phyloP scores from a whole-genome alignment of 208 protist species.

The Acanthamoeba divionensis region DNA sequence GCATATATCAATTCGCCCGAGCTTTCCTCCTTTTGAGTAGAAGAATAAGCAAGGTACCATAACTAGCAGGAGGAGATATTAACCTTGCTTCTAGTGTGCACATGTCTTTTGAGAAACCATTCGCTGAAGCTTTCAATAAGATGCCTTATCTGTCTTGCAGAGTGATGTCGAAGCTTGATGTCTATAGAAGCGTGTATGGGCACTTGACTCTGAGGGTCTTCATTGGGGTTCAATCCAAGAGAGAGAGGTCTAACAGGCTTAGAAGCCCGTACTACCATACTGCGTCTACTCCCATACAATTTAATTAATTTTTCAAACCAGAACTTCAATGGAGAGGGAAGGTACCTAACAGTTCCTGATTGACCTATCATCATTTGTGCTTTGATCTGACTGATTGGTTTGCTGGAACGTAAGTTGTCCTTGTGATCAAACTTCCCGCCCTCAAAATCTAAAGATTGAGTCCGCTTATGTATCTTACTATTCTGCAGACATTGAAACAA shows the following conservation, averaged over 20 bases:
- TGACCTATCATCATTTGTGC: neutral
- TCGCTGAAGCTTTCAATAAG: neutral
- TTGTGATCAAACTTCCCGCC: neutral
- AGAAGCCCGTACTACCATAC: neutral
- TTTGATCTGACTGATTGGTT: neutral
- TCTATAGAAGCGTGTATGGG: neutral
- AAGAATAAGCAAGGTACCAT: neutral
- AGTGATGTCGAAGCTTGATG: neutral
- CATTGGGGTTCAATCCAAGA: neutral
- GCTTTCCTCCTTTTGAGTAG: neutral
- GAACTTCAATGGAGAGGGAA: neutral
- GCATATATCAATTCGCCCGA: neutral
- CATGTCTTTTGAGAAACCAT: constrained; percentile 18
- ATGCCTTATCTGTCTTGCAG: neutral
- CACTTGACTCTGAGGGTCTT: neutral
- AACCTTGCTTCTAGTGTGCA: neutral
- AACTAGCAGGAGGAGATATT: neutral
- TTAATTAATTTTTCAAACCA: neutral
- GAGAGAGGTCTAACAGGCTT: neutral
- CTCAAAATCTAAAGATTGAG: neutral
- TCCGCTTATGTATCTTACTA: too few species aligned
- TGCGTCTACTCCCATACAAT: neutral
- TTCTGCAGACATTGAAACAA: too few species aligned
- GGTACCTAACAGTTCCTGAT: neutral
- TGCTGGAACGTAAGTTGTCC: neutral